Conservation (phyloP, 371 early-diverging fungal genomes). For the Choanephora cucurbitarum region DNA sequence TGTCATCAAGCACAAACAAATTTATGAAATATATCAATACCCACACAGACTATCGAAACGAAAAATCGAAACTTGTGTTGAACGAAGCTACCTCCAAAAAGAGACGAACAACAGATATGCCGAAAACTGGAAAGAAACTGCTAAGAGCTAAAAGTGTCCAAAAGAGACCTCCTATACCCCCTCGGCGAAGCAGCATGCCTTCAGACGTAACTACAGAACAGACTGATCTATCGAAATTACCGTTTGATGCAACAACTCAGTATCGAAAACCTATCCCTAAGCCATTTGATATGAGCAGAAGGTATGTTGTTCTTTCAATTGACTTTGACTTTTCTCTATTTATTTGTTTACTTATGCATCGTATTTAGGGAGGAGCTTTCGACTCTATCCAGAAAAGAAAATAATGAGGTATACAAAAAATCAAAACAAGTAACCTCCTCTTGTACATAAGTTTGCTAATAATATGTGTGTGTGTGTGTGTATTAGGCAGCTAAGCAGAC, state of each 20-base stretch:
- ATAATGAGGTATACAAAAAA: conserved; percentile 9
- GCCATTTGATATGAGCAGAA: background rate
- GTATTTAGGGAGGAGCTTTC: background rate
- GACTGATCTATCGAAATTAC: background rate
- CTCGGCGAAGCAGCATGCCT: conserved; percentile 29
- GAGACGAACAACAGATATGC: background rate
- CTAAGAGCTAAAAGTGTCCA: background rate
- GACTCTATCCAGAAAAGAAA: conserved; percentile 6
- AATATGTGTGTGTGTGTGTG: no score
- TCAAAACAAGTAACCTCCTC: no score
- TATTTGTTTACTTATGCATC: no score
- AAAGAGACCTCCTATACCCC: conserved; percentile 18
- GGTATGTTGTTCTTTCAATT: no score
- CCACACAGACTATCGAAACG: background rate
- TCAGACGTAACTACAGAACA: background rate
- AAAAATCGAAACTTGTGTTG: background rate
- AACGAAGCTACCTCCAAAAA: conserved; percentile 12
- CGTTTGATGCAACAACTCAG: background rate
- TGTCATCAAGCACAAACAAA: background rate
- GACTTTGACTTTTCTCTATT: no score
- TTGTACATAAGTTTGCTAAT: no score
- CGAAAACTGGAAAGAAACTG: background rate
- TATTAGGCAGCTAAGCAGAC: no score
- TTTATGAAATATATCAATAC: background rate
- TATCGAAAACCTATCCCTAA: background rate